Evolutionary conservation across 1,284 basidiomycete genomes (phyloP).

Genomic region (Leccinum holopus): DNA sequence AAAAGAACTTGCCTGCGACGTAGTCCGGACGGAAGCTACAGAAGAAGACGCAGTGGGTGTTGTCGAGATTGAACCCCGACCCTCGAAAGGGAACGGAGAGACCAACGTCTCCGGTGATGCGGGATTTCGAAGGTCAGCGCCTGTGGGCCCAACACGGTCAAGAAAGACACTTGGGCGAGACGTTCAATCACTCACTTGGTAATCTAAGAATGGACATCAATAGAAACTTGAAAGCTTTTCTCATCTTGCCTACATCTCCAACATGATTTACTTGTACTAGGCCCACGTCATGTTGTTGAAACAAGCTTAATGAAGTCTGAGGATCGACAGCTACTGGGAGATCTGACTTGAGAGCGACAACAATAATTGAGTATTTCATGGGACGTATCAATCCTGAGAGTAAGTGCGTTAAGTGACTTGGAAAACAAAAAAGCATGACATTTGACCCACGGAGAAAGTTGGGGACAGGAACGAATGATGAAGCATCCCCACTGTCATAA

Average conservation of each 20-base stretch:
- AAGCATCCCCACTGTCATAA: slow-evolving; percentile 62
- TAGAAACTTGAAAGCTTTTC: slow-evolving; percentile 64
- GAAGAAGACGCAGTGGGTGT: slow-evolving; percentile 52
- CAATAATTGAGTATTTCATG: slow-evolving; percentile 59
- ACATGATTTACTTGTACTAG: slow-evolving; percentile 60
- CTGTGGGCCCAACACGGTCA: slow-evolving; percentile 19
- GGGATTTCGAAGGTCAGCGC: slow-evolving; percentile 58
- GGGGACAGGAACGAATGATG: slow-evolving; percentile 63
- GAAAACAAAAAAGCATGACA: slow-evolving; percentile 4
- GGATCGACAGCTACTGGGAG: slow-evolving; percentile 56
- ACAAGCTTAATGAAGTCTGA: slow-evolving; percentile 45
- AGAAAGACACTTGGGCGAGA: slow-evolving; percentile 8
- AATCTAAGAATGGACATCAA: slow-evolving; percentile 57
- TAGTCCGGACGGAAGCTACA: slow-evolving; percentile 33
- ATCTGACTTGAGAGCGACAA: slow-evolving; percentile 76
- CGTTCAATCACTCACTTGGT: slow-evolving; percentile 43
- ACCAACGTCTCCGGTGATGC: slow-evolving; percentile 63
- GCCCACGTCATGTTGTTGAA: slow-evolving; percentile 62
- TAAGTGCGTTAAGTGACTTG: slow-evolving; percentile 12
- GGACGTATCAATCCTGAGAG: slow-evolving; percentile 53
- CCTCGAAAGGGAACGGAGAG: slow-evolving; percentile 51
- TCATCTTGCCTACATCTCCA: slow-evolving; percentile 58
- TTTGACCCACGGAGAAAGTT: slow-evolving; percentile 56
- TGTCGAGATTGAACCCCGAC: slow-evolving; percentile 39
- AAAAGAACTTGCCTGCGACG: slow-evolving; percentile 30